Percentiles rank a stretch among this genome's conserved stretches.
These are phyloP conservation scores for Beta vulgaris DNA, from an alignment of 148 eudicot genomes.

Conservation along the genomic window DNA sequence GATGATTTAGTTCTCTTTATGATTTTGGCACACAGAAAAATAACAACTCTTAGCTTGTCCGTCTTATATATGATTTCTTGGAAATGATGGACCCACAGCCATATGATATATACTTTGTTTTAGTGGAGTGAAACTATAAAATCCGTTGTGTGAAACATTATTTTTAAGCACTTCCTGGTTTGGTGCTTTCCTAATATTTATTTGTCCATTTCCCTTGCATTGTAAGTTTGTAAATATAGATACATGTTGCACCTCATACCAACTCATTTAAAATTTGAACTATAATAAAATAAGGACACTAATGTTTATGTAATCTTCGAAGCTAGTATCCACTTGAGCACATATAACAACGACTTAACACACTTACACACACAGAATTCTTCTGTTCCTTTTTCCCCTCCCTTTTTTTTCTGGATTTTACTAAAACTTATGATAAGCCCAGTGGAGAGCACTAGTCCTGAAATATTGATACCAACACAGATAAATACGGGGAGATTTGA, in stretches of 20 bases:
- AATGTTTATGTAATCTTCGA: background rate
- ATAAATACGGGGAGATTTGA: background rate
- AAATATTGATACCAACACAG: background rate
- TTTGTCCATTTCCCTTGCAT: too few relatives aligned
- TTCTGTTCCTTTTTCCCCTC: background rate
- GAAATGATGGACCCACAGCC: too few relatives aligned
- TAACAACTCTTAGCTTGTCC: too few relatives aligned
- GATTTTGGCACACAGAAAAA: too few relatives aligned
- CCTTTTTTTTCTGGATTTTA: background rate
- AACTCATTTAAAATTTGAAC: background rate
- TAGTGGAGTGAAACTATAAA: background rate
- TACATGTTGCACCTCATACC: background rate
- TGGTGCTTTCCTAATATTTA: background rate
- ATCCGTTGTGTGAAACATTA: background rate
- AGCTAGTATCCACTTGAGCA: background rate
- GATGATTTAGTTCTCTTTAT: conserved; percentile 1
- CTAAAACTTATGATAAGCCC: background rate
- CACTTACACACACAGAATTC: conserved; percentile 9
- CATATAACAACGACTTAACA: background rate
- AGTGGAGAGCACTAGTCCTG: background rate
- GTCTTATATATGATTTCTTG: background rate
- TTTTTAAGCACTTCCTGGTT: background rate
- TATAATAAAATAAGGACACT: background rate
- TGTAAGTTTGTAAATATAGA: background rate
- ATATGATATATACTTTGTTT: too few relatives aligned